Evolutionary conservation across 2,329 filamentous ascomycete genomes (phyloP), one percentile per base, ranked within the genome.

Genomic region (Ophiostoma triangulosporum): DNA sequence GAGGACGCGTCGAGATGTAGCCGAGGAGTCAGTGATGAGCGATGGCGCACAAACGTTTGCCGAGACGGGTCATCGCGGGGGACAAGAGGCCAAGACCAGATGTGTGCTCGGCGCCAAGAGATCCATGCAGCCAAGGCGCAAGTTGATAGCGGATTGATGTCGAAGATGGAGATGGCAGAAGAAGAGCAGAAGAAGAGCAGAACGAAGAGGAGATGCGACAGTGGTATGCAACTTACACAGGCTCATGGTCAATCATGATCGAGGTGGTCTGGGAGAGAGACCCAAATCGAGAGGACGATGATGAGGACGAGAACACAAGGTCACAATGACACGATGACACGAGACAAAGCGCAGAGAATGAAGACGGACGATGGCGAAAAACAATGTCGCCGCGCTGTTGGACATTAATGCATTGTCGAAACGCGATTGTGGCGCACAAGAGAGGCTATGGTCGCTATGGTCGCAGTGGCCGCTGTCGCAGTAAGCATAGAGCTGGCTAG

Each of bases 201-300:
- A 22, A 46, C 31, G 9, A 50, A 11, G 17, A 43, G 20, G 17
- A 12, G 17, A 8, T 14, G 26, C 33, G 6, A 49, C 15, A 26
- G 9, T 29, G 26, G 15, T n/a, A 40, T 31, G 7, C 32, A 50
- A 58, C 58, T 52, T 56, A 60, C 58, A 57, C 56, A 58, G 51
- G 53, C 55, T 54, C 58, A 60, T 60, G 57, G 53, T 59, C 54
- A 54, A 56, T 58, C 58, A 60, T 60, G 48, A 56, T 59, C 53
- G 38, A 45, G 43, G 31, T 43, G 58, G 57, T 56, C 52, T 55
- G 53, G 57, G 27, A 36, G 20, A 50, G 40, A 15, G 36, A 53
- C 57, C 58, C 58, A 54, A 51, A 56, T 48, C 56, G 52, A 31
- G 36, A 51, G 49, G 45, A 46, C 17, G 40, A 51, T 51, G 24